Evolutionary conservation across 2,329 filamentous ascomycete genomes (phyloP).

Genomic region (Pseudogymnoascus sp.): DNA sequence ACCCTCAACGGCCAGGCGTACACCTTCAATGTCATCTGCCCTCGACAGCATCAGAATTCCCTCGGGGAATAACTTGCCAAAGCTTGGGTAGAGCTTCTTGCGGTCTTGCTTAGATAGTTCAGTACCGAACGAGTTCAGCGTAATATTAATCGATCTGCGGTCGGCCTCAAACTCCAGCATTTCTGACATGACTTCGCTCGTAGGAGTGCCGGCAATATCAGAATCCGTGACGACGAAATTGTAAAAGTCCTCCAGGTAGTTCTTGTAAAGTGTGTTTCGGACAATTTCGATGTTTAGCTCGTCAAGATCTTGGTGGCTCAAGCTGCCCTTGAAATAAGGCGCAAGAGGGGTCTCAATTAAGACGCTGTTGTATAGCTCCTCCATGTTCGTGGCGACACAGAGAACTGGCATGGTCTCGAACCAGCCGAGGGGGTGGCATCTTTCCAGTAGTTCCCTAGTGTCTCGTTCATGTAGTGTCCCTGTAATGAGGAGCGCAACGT

Average conservation of each 20-base stretch:
- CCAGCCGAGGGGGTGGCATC: slow-evolving; percentile 95
- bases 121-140: slow-evolving; percentile 95
- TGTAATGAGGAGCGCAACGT: slow-evolving; percentile 94
- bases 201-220: slow-evolving; percentile 81
- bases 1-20: slow-evolving; percentile 86
- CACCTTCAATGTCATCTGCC: slow-evolving; percentile 90
- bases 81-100: slow-evolving; percentile 90
- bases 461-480: slow-evolving; percentile 96
- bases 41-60: slow-evolving; percentile 90
- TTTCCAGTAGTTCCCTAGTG: slow-evolving; percentile 85
- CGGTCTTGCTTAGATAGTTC: slow-evolving; percentile 89
- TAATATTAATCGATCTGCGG: slow-evolving; percentile 95
- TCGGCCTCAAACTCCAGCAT: slow-evolving; percentile 96
- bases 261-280: slow-evolving; percentile 97
- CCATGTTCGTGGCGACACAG: slow-evolving; percentile 95
- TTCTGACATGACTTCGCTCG: slow-evolving; percentile 89
- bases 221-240: slow-evolving; percentile 84
- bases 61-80: slow-evolving; percentile 87
- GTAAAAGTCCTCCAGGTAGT: slow-evolving; percentile 97
- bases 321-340: slow-evolving; percentile 92
- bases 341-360: slow-evolving; percentile 93
- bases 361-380: slow-evolving; percentile 97
- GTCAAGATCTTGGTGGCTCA: slow-evolving; percentile 93
- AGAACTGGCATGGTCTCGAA: slow-evolving; percentile 99
- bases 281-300: slow-evolving; percentile 99